A percentile compares a stretch with the other conserved stretches of the same genome.
Conservation (phyloP, 345 rosid species). For the Pistacia atlantica region DNA sequence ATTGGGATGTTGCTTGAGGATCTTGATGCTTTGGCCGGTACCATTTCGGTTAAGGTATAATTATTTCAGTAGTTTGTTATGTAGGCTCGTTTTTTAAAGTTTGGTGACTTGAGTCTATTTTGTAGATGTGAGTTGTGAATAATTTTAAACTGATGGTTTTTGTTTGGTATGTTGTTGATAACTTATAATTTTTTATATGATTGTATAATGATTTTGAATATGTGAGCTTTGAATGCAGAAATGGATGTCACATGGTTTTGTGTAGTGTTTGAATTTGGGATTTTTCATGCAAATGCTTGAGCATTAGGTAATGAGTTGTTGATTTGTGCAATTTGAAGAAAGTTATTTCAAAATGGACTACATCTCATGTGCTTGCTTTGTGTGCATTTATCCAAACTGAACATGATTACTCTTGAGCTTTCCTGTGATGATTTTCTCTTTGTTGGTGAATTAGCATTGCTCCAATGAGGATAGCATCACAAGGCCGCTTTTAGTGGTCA, state of each 20-base stretch:
- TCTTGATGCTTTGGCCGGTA: conserved; percentile 90
- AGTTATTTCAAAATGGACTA: not conserved
- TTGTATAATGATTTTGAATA: not conserved
- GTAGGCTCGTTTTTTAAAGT: conserved; percentile 13
- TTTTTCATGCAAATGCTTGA: not conserved
- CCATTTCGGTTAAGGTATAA: conserved; percentile 83
- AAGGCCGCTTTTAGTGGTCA: conserved; percentile 78
- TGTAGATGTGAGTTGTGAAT: conserved; percentile 15
- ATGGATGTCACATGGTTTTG: not conserved
- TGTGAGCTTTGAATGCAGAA: not conserved
- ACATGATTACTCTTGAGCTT: not conserved
- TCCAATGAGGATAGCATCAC: conserved; percentile 76
- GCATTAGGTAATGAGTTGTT: not conserved
- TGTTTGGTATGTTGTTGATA: not conserved
- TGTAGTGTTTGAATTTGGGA: not conserved
- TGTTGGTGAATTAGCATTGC: conserved; percentile 59
- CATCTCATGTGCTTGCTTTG: not conserved
- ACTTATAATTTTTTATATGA: not conserved
- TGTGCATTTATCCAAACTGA: not conserved
- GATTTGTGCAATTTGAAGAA: conserved; percentile 3
- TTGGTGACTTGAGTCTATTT: not conserved
- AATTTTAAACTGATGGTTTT: not conserved
- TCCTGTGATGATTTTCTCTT: conserved; percentile 13
- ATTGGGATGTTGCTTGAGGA: conserved; percentile 88
- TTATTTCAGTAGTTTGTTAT: not conserved